Conservation (phyloP, 805 yeast species). For the Monosporozyma yasuniensis region DNA sequence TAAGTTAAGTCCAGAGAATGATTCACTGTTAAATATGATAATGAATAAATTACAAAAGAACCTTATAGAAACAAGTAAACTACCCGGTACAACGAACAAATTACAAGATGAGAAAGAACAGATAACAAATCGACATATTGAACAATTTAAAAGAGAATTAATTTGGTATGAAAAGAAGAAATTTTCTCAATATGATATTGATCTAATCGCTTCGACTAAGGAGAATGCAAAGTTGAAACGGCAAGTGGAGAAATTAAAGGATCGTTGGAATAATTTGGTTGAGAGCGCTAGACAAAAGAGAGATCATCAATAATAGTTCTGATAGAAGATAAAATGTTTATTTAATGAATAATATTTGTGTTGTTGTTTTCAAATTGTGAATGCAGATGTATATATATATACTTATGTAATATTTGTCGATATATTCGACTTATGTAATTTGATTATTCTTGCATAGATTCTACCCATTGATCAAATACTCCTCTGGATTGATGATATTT, state of each 20-base stretch:
- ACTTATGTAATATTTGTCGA: no score
- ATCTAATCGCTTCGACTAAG: constrained; percentile 30
- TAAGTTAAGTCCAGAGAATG: constrained; percentile 4
- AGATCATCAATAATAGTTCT: constrained; percentile 9
- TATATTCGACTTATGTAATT: background rate
- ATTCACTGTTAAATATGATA: constrained; percentile 14
- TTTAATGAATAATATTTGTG: no score
- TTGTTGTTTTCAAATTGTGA: no score
- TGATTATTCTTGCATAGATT: constrained; percentile 6
- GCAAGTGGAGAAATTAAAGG: constrained; percentile 44
- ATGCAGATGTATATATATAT: background rate
- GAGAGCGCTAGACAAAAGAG: constrained; percentile 54
- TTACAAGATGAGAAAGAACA: background rate
- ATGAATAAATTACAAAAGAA: constrained; percentile 17
- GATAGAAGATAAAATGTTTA: no score
- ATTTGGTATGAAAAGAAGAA: constrained; percentile 31
- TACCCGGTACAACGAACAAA: background rate
- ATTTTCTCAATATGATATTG: constrained; percentile 30
- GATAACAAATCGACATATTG: constrained; percentile 7
- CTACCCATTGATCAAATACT: constrained; percentile 7
- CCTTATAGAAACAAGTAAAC: background rate
- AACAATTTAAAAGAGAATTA: constrained; percentile 32
- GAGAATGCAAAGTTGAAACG: constrained; percentile 40
- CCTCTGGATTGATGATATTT: constrained; percentile 63
- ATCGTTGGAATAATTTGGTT: constrained; percentile 58